A percentile compares a stretch with the other conserved stretches of the same genome.
phyloP scores from a whole-genome alignment of 1,284 basidiomycete genomes.

The Leccinum solheimii region DNA sequence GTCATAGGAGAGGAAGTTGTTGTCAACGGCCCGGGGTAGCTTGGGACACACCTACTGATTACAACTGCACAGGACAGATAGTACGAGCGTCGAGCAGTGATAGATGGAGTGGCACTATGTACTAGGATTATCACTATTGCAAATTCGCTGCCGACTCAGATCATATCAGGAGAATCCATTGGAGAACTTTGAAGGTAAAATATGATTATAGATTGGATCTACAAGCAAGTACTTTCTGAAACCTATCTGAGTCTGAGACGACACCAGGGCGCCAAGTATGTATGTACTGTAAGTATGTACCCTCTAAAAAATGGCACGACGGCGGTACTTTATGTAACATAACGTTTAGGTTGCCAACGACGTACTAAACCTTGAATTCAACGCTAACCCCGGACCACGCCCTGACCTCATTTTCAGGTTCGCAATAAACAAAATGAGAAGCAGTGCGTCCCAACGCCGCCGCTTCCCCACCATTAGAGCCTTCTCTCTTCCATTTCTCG shows the following conservation, averaged over 20 bases:
- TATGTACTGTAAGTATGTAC: no score
- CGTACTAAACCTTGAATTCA: background rate
- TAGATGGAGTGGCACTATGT: no score
- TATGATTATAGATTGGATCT: no score
- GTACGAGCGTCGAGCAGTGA: no score
- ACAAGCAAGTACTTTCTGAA: no score
- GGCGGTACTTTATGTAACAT: background rate
- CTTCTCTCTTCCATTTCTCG: background rate
- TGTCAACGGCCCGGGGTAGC: no score
- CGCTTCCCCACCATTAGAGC: background rate
- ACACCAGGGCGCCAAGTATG: no score
- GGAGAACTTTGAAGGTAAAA: no score
- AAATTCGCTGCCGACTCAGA: background rate
- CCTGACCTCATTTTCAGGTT: background rate
- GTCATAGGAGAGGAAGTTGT: no score
- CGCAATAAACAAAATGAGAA: background rate
- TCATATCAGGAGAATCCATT: background rate
- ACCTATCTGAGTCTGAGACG: no score
- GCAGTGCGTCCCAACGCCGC: slow-evolving; percentile 12
- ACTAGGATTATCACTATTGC: background rate
- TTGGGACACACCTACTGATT: no score
- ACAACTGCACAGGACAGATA: no score
- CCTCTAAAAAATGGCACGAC: background rate
- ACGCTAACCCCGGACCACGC: background rate
- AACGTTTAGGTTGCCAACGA: background rate